Evolutionary conservation across 352 stramenopile genomes (phyloP), one percentile per base, ranked within the genome.

Genomic region (Phytophthora hibernalis): DNA sequence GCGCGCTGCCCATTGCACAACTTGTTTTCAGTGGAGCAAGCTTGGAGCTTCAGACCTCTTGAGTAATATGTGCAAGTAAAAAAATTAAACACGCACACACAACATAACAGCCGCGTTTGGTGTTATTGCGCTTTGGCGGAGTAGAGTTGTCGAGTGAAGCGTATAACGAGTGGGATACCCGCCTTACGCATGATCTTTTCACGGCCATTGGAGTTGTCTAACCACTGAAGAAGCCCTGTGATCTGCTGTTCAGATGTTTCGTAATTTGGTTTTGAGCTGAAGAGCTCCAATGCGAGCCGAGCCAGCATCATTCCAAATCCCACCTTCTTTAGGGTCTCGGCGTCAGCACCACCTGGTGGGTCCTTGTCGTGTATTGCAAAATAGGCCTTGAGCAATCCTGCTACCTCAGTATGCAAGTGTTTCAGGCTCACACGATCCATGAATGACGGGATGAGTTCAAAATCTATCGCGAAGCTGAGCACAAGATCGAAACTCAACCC

Each of bases 341-440:
- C 51, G 51, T 94, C 84, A 1, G 80, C 72, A 9, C 73, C 77
- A 43, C 77, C 78, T 12, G 74, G 73, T 18, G 42, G 51, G 16
- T 86, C 68, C 42, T 90, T 85, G 48, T 80, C 87, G 47, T 92
- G 72, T 12, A 80, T 24, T 12, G 77, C 65, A 20, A 91, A 72
- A 33, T 91, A 94, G 18, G 70, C 72, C 40, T 93, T 93, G 37
- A 94, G 61, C 35, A 80, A 74, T 2, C 74, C 76, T 11, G 78
- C 59, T 1, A 92, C 70, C 54, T 93, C 84, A 0, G 77, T 79
- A 64, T 90, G 82, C 22, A 94, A 61, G 40, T 86, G 79, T 33
- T 87, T 92, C n/a, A 93, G 70, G 40, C 79, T 91, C 9, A 91
- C 57, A 0, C 86, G 84, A 49, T 94, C 86, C 75, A 94, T 90